A percentile compares a stretch with the other conserved stretches of the same genome.
Conservation (phyloP, 2,329 filamentous ascomycete genomes). For the Fusarium oxysporum region DNA sequence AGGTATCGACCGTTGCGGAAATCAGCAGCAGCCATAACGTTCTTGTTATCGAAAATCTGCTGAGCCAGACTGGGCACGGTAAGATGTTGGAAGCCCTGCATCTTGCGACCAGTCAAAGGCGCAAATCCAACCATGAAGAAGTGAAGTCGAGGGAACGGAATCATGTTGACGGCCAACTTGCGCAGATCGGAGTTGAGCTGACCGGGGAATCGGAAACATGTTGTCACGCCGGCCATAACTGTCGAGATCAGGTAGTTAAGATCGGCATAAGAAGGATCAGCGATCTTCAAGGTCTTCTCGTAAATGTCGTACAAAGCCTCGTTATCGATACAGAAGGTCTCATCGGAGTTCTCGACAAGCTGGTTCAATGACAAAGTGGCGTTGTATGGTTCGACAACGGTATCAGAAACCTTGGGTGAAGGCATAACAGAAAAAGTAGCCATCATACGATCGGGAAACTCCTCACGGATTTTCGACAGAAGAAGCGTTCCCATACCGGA, state of each 20-base stretch:
- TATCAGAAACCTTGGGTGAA: conserved; percentile 99
- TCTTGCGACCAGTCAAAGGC: conserved; percentile 86
- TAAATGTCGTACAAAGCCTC: conserved; percentile 99
- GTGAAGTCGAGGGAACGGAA: conserved; percentile 99
- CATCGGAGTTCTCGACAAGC: conserved; percentile 99
- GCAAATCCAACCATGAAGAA: conserved; percentile 99
- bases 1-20: conserved; percentile 99
- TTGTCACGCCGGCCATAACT: conserved; percentile 99
- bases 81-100: conserved; percentile 95
- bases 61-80: conserved; percentile 98
- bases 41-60: conserved; percentile 99
- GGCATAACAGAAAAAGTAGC: conserved; percentile 99
- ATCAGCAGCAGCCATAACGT: conserved; percentile 99
- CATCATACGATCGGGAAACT: conserved; percentile 99
- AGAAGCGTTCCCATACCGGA: conserved; percentile 99
- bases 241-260: conserved; percentile 99
- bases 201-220: conserved; percentile 97
- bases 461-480: conserved; percentile 99
- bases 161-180: conserved; percentile 99
- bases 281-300: conserved; percentile 99
- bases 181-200: conserved; percentile 99
- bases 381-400: conserved; percentile 99
- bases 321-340: conserved; percentile 99
- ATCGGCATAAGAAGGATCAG: conserved; percentile 97
- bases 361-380: conserved; percentile 98